phyloP scores from a whole-genome alignment of 2,329 filamentous ascomycete species.

The Talaromyces sp. region DNA sequence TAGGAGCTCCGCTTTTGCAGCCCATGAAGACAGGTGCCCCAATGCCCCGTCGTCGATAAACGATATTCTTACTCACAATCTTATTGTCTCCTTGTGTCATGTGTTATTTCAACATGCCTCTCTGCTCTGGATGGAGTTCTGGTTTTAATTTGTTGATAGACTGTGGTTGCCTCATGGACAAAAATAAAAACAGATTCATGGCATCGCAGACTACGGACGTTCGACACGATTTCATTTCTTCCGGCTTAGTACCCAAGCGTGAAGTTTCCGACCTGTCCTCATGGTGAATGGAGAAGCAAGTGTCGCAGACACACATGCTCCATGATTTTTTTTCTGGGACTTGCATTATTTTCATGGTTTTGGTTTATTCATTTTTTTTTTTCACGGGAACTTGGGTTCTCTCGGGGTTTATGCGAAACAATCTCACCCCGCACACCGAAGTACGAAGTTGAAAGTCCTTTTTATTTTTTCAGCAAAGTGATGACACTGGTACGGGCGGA shows the following conservation, averaged over 20 bases:
- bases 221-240: conserved; percentile 11
- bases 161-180: conserved; percentile 12
- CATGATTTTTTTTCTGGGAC: neutral
- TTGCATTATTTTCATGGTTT: conserved; percentile 4
- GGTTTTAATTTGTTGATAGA: conserved; percentile 22
- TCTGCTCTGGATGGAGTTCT: conserved; percentile 18
- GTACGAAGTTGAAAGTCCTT: conserved; percentile 1
- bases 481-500: conserved; percentile 7
- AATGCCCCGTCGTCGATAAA: conserved; percentile 44
- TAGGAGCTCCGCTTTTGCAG: conserved; percentile 45
- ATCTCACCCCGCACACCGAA: neutral
- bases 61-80: neutral
- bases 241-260: conserved; percentile 5
- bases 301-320: neutral
- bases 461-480: conserved; percentile 9
- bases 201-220: conserved; percentile 12
- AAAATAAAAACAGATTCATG: conserved; percentile 2
- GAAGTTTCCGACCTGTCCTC: neutral
- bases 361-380: neutral
- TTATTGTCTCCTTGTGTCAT: neutral
- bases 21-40: conserved; percentile 48
- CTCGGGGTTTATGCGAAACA: neutral
- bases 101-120: neutral
- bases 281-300: neutral
- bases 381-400: neutral